phyloP scores from a whole-genome alignment of 805 yeast genomes.

The Candida quercuum region DNA sequence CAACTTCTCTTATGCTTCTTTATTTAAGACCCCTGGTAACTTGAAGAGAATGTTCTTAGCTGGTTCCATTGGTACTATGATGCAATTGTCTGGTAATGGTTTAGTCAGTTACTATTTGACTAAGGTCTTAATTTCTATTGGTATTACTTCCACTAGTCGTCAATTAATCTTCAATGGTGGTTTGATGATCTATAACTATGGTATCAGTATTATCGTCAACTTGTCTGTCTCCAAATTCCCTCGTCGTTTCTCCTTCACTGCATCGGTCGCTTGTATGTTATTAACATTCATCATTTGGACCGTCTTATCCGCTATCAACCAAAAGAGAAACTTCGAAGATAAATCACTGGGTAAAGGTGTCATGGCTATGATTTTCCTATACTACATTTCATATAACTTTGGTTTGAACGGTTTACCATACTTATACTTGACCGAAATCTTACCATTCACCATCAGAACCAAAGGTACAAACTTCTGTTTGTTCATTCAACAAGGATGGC shows the following conservation, averaged over 20 bases:
- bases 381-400: slow-evolving; percentile 35
- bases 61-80: slow-evolving; percentile 28
- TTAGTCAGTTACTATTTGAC: slow-evolving; percentile 46
- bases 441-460: slow-evolving; percentile 28
- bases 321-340: slow-evolving; percentile 34
- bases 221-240: slow-evolving; percentile 24
- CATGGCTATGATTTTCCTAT: slow-evolving; percentile 45
- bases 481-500: slow-evolving; percentile 19
- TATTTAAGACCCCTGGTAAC: slow-evolving; percentile 32
- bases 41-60: slow-evolving; percentile 37
- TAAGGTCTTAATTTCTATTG: slow-evolving; percentile 46
- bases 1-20: slow-evolving; percentile 32
- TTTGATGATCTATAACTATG: slow-evolving; percentile 41
- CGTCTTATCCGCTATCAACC: slow-evolving; percentile 39
- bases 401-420: slow-evolving; percentile 42
- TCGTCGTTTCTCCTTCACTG: slow-evolving; percentile 33
- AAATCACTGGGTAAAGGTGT: slow-evolving; percentile 40
- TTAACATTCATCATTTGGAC: slow-evolving; percentile 39
- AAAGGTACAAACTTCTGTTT: slow-evolving; percentile 24
- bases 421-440: slow-evolving; percentile 39
- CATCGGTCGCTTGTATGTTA: slow-evolving; percentile 32
- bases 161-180: slow-evolving; percentile 49
- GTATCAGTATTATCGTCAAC: slow-evolving; percentile 27
- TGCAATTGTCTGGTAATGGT: slow-evolving; percentile 48
- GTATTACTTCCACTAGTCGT: slow-evolving; percentile 39